A percentile compares a stretch with the other conserved stretches of the same genome.
Evolutionary conservation across 768 basidiomycete genomes (phyloP).

Genomic region (Porphyrellus cyaneotinctus): DNA sequence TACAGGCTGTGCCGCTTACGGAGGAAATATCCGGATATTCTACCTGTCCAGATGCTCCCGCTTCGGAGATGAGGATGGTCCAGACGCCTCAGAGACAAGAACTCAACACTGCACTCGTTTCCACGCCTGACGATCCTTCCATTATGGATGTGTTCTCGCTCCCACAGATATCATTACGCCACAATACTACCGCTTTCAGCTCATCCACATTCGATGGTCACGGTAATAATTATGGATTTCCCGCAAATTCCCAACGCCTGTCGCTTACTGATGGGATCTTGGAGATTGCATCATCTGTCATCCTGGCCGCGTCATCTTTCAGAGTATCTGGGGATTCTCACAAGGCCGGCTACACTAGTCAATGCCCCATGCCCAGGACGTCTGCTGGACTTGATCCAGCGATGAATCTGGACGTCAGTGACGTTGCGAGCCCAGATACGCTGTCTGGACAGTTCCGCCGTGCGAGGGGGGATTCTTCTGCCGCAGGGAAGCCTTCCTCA

Average conservation of each 20-base stretch:
- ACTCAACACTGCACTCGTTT: not conserved
- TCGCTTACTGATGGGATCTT: not conserved
- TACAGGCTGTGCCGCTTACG: constrained; percentile 3
- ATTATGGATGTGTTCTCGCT: not conserved
- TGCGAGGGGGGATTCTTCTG: not conserved
- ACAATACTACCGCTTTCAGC: not conserved
- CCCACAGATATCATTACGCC: not conserved
- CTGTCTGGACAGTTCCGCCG: not conserved
- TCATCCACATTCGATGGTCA: constrained; percentile 12
- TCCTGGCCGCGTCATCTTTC: not conserved
- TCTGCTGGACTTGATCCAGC: constrained; percentile 10
- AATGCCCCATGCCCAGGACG: not conserved
- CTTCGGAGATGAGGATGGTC: not conserved
- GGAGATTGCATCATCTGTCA: not conserved
- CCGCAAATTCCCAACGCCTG: not conserved
- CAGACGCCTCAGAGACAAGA: not conserved
- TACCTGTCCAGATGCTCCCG: not conserved
- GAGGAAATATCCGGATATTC: not conserved
- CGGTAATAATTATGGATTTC: not conserved
- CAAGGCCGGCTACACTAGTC: not conserved
- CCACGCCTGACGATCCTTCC: not conserved
- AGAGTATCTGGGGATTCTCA: not conserved
- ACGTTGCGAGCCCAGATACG: constrained; percentile 21
- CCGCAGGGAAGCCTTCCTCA: not conserved
- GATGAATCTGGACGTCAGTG: constrained; percentile 5